phyloP scores from a whole-genome alignment of 1,284 basidiomycete genomes.

The Ustilago nuda region DNA sequence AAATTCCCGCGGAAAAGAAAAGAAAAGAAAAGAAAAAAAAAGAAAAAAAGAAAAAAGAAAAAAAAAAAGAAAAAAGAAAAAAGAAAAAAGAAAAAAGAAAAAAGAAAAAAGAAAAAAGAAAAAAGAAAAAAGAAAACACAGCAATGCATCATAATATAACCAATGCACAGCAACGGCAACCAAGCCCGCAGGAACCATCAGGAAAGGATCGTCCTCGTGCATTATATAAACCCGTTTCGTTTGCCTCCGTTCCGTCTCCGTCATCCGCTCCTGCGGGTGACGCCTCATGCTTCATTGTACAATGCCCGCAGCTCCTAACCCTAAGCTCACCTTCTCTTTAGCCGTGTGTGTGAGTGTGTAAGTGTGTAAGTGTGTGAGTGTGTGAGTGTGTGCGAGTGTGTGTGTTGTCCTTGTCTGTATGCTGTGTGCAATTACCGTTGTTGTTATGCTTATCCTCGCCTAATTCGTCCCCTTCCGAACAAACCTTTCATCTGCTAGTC shows the following conservation, averaged over 20 bases:
- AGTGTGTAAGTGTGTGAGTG: no score
- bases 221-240: not conserved
- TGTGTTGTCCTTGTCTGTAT: not conserved
- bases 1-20: not conserved
- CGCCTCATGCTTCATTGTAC: constrained; percentile 5
- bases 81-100: not conserved
- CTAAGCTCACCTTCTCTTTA: not conserved
- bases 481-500: not conserved
- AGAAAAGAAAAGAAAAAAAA: not conserved
- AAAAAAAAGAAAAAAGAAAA: not conserved
- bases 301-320: constrained; percentile 3
- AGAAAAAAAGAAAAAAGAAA: no score
- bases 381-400: not conserved
- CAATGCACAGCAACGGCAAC: not conserved
- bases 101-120: no score
- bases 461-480: constrained; percentile 8
- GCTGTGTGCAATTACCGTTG: not conserved
- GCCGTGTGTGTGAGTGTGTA: no score
- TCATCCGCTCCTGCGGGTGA: not conserved
- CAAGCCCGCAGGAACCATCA: constrained; percentile 1
- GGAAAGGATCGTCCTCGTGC: constrained; percentile 5
- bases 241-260: constrained; percentile 2
- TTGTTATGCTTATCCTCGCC: not conserved
- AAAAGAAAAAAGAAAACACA: not conserved
- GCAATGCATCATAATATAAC: not conserved